Evolutionary conservation across 805 yeast species (phyloP).

Genomic region (Kodamaea nitidulidarum): DNA sequence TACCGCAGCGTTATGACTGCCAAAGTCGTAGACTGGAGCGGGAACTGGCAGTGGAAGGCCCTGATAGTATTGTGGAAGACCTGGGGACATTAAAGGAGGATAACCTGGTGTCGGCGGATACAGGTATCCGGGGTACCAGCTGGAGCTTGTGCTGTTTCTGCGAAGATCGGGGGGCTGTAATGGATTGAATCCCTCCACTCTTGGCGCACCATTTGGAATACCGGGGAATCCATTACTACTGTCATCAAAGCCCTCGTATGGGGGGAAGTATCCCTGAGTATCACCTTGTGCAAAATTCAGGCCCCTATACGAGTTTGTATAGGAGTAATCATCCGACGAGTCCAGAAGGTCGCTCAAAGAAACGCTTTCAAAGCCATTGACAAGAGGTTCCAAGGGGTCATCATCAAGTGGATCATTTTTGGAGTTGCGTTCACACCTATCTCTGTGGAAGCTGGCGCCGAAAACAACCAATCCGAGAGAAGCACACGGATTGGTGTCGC

Average conservation of each 20-base stretch:
- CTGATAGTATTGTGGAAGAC: not conserved
- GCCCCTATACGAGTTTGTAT: not conserved
- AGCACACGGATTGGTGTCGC: too few species aligned
- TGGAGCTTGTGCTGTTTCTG: not conserved
- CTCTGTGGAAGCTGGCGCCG: slow-evolving; percentile 26
- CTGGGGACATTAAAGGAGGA: not conserved
- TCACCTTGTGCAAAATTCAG: not conserved
- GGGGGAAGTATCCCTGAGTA: not conserved
- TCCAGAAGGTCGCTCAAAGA: slow-evolving; percentile 4
- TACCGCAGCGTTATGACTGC: not conserved
- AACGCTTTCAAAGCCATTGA: not conserved
- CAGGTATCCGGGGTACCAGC: not conserved
- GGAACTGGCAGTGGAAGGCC: not conserved
- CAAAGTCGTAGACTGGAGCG: not conserved
- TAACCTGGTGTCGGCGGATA: slow-evolving; percentile 1
- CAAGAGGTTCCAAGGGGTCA: not conserved
- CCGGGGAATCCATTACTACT: not conserved
- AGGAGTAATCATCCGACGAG: slow-evolving; percentile 1
- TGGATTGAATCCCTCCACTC: not conserved
- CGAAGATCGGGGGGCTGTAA: not conserved
- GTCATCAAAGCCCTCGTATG: not conserved
- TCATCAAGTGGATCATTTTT: slow-evolving; percentile 1
- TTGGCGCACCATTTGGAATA: not conserved
- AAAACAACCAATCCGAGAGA: not conserved
- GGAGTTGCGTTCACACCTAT: slow-evolving; percentile 35